Conservation (phyloP, 495 filamentous ascomycete genomes). For the Neurospora sp. region DNA sequence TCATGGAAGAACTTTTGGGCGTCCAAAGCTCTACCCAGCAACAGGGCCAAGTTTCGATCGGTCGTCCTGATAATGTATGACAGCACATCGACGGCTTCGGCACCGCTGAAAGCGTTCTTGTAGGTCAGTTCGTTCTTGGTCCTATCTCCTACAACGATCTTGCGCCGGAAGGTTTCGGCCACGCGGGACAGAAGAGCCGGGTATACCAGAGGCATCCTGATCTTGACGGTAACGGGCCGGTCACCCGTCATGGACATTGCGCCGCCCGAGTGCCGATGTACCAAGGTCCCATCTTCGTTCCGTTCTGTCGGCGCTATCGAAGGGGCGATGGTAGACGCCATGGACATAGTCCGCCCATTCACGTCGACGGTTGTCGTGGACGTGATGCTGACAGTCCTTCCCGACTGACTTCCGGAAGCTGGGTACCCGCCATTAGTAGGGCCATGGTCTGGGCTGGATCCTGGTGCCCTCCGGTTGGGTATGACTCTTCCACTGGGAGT, state of each 20-base stretch:
- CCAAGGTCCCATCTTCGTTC: constrained; percentile 31
- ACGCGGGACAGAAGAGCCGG: constrained; percentile 86
- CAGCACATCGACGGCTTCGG: constrained; percentile 91
- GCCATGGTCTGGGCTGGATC: constrained; percentile 15
- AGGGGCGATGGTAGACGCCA: constrained; percentile 57
- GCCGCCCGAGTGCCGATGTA: constrained; percentile 33
- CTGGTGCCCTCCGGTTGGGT: constrained; percentile 45
- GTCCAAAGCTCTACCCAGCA: constrained; percentile 88
- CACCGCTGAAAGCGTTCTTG: constrained; percentile 89
- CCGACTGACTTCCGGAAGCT: constrained; percentile 32
- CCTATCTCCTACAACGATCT: constrained; percentile 70
- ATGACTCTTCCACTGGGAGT: constrained; percentile 89
- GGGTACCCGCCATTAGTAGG: constrained; percentile 8
- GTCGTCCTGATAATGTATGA: constrained; percentile 92
- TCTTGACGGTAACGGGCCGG: constrained; percentile 40
- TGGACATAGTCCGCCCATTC: constrained; percentile 62
- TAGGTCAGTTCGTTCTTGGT: constrained; percentile 96
- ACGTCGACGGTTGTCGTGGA: constrained; percentile 31
- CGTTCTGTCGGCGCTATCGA: constrained; percentile 24
- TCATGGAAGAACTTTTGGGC: constrained; percentile 99
- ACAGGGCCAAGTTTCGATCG: constrained; percentile 86
- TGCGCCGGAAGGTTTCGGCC: constrained; percentile 80
- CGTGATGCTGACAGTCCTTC: constrained; percentile 42
- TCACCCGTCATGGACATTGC: constrained; percentile 38
- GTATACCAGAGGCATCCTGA: constrained; percentile 72